These are phyloP conservation scores for Protomyces gravidus DNA, from an alignment of 1,139 yeast species.

Conservation along the genomic window DNA sequence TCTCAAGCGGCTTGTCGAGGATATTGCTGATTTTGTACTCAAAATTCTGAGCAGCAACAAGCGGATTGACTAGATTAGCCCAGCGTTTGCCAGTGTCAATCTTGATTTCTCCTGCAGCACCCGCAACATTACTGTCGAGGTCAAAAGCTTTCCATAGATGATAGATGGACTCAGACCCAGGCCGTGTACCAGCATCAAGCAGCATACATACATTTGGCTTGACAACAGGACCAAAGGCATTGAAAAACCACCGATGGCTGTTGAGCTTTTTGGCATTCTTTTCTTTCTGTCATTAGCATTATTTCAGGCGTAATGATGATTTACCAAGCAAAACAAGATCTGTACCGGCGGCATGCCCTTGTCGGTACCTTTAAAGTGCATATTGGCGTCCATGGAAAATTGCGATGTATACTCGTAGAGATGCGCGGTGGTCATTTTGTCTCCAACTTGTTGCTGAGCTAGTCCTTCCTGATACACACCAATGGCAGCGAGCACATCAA, in stretches of 20 bases:
- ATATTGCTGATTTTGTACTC: constrained; percentile 91
- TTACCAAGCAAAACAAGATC: constrained; percentile 59
- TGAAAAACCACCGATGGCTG: constrained; percentile 73
- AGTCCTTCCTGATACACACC: constrained; percentile 96
- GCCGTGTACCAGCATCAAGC: constrained; percentile 93
- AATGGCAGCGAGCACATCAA: constrained; percentile 80
- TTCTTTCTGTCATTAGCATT: not conserved
- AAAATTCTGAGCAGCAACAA: constrained; percentile 88
- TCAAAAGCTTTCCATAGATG: constrained; percentile 88
- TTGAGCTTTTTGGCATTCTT: constrained; percentile 3
- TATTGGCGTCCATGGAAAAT: constrained; percentile 54
- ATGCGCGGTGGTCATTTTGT: constrained; percentile 51
- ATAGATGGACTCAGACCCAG: constrained; percentile 75
- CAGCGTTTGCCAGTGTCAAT: constrained; percentile 56
- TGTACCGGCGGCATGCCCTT: constrained; percentile 78
- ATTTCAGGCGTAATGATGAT: not conserved
- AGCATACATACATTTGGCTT: constrained; percentile 81
- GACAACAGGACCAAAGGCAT: constrained; percentile 80
- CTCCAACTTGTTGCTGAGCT: constrained; percentile 70
- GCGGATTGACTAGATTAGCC: constrained; percentile 68
- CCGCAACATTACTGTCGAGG: constrained; percentile 79
- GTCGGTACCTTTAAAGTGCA: constrained; percentile 46
- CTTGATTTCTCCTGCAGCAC: constrained; percentile 91
- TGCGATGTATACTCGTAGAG: constrained; percentile 60
- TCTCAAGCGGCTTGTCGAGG: constrained; percentile 84